Evolutionary conservation across 2,329 filamentous ascomycete species (phyloP), one percentile per base, ranked within the genome.

Genomic region (Rutstroemia sydowiana): DNA sequence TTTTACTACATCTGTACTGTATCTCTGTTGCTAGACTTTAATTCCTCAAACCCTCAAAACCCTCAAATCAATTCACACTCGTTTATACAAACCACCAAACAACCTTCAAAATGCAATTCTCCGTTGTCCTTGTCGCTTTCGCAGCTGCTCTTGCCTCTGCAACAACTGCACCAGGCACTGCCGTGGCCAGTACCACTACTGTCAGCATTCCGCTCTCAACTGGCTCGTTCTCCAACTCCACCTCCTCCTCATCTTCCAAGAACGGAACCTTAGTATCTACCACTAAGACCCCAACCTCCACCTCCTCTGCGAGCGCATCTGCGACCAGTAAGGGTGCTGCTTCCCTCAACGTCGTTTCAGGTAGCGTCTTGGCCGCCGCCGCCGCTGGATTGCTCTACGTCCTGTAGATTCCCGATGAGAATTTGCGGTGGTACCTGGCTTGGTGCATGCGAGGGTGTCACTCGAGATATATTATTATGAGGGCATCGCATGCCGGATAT

Each of bases 101-200:
- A 43, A 26, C 31, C 28, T 34, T 14, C 34, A 56, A 54, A 45
- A 59, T 59, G 57, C 44, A 51, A 31, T 40, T 45, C 23, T 52
- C 54, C 30, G 18, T 58, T 41, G 23, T 55, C 28, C 18, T 57
- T 41, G 18, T 57, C 41, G 18, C 57, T 48, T 47, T 52, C 34
- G 51, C 58, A 31, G 54, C 53, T 30, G 50, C 49, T 26, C 4
- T 57, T 37, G 56, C 54, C 13, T 30, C 48, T 21, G 57, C 57
- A 37, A 48, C 54, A 18, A 55, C 54, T n/a, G 50, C 53, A 16
- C n/a, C 30, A 11, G 28, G 45, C 44, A n/a, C 23, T n/a, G 16
- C 50, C 16, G 18, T 51, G 41, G 43, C 50, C 18, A 32, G 51
- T n/a, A 39, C 48, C 5, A 34, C 53, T 43, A 39, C 44, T 10